Evolutionary conservation across 2,329 filamentous ascomycete genomes (phyloP).

Genomic region (Taxawa tesnikishii): DNA sequence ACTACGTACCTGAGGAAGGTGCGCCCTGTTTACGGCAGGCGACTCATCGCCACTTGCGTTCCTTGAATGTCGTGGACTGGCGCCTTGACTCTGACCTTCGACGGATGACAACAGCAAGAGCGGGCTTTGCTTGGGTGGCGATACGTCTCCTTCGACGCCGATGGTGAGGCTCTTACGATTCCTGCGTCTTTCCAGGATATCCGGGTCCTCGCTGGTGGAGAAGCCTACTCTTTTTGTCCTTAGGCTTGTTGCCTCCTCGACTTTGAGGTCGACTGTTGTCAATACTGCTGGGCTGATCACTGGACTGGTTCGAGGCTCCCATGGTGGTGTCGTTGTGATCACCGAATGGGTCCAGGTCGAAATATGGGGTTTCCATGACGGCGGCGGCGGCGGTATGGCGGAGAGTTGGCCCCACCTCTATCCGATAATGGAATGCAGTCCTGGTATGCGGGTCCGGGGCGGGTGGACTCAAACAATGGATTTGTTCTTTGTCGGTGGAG

Average conservation of each 20-base stretch:
- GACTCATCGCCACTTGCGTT: constrained; percentile 3
- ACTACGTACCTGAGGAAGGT: neutral
- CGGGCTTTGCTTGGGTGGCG: neutral
- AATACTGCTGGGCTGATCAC: constrained; percentile 6
- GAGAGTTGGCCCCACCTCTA: too few relatives aligned
- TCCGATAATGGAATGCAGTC: neutral
- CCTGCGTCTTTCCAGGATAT: constrained; percentile 5
- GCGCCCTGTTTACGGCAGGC: neutral
- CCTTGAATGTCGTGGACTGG: constrained; percentile 3
- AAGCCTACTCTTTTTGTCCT: constrained; percentile 11
- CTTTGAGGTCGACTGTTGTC: constrained; percentile 6
- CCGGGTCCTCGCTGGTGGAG: constrained; percentile 2
- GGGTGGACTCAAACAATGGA: neutral
- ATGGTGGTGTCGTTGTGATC: constrained; percentile 1
- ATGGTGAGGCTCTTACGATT: constrained; percentile 4
- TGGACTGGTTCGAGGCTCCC: constrained; percentile 4
- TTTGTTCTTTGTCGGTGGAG: neutral
- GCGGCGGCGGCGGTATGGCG: too few relatives aligned
- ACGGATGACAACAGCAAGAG: constrained; percentile 1
- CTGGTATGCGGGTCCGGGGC: neutral
- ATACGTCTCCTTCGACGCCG: neutral
- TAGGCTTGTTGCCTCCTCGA: constrained; percentile 6
- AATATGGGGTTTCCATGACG: neutral
- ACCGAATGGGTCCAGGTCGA: constrained; percentile 4
- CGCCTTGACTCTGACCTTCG: neutral